A percentile compares a stretch with the other conserved stretches of the same genome.
These are phyloP conservation scores for Penstemon barbatus DNA, from an alignment of 257 asterid genomes.

Conservation along the genomic window DNA sequence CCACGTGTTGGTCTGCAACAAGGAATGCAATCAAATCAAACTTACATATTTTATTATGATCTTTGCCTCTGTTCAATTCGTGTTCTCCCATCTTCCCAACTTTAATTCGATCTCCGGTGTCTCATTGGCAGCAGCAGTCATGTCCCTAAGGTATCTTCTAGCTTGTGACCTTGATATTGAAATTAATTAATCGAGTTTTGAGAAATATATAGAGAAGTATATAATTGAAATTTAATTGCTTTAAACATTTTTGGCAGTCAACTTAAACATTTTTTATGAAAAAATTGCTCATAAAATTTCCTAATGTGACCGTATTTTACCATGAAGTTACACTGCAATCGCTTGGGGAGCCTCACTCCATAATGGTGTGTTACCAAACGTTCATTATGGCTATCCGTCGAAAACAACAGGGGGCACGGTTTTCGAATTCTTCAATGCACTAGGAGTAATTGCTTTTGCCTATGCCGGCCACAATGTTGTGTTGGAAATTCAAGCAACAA, in stretches of 20 bases:
- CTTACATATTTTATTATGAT: constrained; percentile 36
- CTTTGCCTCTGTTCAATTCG: constrained; percentile 39
- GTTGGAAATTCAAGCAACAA: constrained; percentile 27
- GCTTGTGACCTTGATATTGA: background rate
- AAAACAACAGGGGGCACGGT: background rate
- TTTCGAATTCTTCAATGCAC: constrained; percentile 17
- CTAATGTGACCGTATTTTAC: too few relatives aligned
- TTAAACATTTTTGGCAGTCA: too few relatives aligned
- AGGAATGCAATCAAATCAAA: constrained; percentile 24
- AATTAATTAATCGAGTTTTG: too few relatives aligned
- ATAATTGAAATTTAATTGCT: too few relatives aligned
- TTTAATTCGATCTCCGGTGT: constrained; percentile 41
- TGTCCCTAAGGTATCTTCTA: constrained; percentile 35
- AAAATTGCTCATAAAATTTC: too few relatives aligned
- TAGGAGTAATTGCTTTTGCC: constrained; percentile 25
- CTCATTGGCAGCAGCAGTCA: constrained; percentile 39
- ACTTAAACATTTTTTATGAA: too few relatives aligned
- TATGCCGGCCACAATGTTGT: constrained; percentile 27
- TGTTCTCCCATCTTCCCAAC: constrained; percentile 39
- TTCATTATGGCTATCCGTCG: constrained; percentile 19
- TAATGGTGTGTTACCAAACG: constrained; percentile 19
- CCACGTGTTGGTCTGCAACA: constrained; percentile 20
- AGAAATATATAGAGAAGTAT: too few relatives aligned
- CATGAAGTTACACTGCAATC: constrained; percentile 22
- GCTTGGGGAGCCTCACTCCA: constrained; percentile 32